phyloP scores from a whole-genome alignment of 768 basidiomycete species.

The Mycena maculata region DNA sequence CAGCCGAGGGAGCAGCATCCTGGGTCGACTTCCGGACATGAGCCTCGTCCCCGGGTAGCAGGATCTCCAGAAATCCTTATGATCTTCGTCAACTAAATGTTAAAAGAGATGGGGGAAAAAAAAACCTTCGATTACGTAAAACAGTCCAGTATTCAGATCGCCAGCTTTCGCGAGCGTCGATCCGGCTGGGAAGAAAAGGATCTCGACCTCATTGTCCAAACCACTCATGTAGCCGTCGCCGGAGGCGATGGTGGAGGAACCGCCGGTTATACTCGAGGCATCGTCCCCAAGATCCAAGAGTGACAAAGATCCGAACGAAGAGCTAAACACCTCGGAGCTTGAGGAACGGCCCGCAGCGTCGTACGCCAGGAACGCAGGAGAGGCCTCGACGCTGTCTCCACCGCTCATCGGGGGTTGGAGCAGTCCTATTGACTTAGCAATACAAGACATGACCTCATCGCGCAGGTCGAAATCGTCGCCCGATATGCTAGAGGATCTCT shows the following conservation, averaged over 20 bases:
- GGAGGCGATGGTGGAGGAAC: constrained; percentile 61
- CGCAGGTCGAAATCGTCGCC: constrained; percentile 92
- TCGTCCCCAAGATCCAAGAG: constrained; percentile 80
- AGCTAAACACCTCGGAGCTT: constrained; percentile 56
- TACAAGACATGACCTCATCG: constrained; percentile 96
- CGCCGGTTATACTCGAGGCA: constrained; percentile 71
- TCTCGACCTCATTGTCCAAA: constrained; percentile 96
- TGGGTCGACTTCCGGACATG: constrained; percentile 35
- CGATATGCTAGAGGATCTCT: constrained; percentile 44
- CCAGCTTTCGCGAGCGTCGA: constrained; percentile 89
- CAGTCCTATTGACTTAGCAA: constrained; percentile 96
- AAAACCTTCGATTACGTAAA: constrained; percentile 20
- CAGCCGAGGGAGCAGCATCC: constrained; percentile 24
- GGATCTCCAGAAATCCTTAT: constrained; percentile 94
- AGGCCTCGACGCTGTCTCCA: constrained; percentile 72
- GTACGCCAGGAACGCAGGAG: constrained; percentile 67
- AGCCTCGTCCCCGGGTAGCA: constrained; percentile 66
- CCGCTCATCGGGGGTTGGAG: constrained; percentile 86
- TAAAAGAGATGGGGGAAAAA: constrained; percentile 71
- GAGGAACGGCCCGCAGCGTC: constrained; percentile 48
- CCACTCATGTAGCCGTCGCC: constrained; percentile 77
- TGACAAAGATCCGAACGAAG: constrained; percentile 81
- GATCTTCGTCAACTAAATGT: constrained; percentile 70
- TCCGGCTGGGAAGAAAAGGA: constrained; percentile 91
- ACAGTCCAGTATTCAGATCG: constrained; percentile 83